Conservation (phyloP, 208 protist genomes). For the Trypanosoma lewisi region DNA sequence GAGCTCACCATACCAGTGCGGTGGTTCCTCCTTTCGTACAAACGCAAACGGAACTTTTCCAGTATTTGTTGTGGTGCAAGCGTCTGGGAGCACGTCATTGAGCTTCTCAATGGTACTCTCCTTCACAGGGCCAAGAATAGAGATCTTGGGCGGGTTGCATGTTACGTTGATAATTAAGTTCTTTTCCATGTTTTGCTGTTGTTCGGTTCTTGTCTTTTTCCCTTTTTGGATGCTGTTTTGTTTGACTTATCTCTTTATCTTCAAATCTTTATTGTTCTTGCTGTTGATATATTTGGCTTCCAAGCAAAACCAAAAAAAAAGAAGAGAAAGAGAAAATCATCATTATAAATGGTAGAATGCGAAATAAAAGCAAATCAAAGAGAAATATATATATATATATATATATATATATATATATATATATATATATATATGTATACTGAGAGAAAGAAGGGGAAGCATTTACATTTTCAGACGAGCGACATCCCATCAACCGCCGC, state of each 20-base stretch:
- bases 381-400: neutral
- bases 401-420: neutral
- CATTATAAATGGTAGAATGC: neutral
- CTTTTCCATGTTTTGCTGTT: constrained; percentile 39
- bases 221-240: neutral
- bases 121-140: constrained; percentile 86
- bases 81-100: constrained; percentile 75
- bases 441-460: constrained; percentile 1
- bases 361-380: neutral
- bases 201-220: constrained; percentile 1
- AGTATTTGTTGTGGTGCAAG: constrained; percentile 84
- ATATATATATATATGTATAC: neutral
- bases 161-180: constrained; percentile 90
- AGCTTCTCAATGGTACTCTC: constrained; percentile 88
- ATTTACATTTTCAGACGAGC: constrained; percentile 25
- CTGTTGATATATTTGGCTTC: constrained; percentile 27
- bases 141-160: constrained; percentile 87
- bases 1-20: constrained; percentile 88
- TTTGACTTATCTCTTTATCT: constrained; percentile 1
- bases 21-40: constrained; percentile 70
- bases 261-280: neutral
- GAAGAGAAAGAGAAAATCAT: constrained; percentile 11
- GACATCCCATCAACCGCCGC: constrained; percentile 21
- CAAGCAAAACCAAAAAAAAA: constrained; percentile 1
- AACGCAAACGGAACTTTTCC: constrained; percentile 76